These are phyloP conservation scores for Eudorina sp. DNA, from an alignment of 139 green algal species.

Conservation along the genomic window DNA sequence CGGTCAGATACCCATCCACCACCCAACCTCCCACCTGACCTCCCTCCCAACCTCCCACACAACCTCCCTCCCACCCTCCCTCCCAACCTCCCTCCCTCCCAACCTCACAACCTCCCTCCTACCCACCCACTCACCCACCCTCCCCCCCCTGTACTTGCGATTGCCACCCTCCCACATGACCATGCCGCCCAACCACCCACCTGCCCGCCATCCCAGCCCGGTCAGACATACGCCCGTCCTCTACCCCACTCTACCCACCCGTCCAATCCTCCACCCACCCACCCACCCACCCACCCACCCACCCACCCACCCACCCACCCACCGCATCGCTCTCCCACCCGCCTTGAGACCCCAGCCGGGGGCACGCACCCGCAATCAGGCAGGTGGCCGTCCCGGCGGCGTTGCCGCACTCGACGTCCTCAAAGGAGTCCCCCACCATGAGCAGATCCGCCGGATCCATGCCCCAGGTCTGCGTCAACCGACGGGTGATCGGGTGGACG, in stretches of 20 bases:
- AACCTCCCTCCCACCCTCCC: too few relatives aligned
- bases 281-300: not conserved
- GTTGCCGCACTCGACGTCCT: constrained; percentile 69
- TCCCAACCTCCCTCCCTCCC: too few relatives aligned
- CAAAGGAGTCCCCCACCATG: constrained; percentile 82
- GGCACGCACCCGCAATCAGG: constrained; percentile 65
- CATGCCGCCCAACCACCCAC: not conserved
- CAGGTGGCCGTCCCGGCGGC: constrained; percentile 79
- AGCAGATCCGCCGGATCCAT: constrained; percentile 70
- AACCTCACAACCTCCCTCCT: too few relatives aligned
- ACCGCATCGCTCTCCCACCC: not conserved
- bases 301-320: not conserved
- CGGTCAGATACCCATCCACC: too few relatives aligned
- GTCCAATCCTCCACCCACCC: too few relatives aligned
- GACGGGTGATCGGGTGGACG: too few relatives aligned
- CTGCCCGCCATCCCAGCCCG: not conserved
- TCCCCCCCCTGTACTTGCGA: too few relatives aligned
- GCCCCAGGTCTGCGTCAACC: constrained; percentile 53
- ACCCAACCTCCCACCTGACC: too few relatives aligned
- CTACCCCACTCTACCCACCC: too few relatives aligned
- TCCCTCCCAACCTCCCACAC: too few relatives aligned
- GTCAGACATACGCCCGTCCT: too few relatives aligned
- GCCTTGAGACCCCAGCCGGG: not conserved
- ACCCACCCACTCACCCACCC: too few relatives aligned
- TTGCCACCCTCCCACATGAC: not conserved